Conservation (phyloP, 441 rosid genomes). For the Arabidopsis lyrata region DNA sequence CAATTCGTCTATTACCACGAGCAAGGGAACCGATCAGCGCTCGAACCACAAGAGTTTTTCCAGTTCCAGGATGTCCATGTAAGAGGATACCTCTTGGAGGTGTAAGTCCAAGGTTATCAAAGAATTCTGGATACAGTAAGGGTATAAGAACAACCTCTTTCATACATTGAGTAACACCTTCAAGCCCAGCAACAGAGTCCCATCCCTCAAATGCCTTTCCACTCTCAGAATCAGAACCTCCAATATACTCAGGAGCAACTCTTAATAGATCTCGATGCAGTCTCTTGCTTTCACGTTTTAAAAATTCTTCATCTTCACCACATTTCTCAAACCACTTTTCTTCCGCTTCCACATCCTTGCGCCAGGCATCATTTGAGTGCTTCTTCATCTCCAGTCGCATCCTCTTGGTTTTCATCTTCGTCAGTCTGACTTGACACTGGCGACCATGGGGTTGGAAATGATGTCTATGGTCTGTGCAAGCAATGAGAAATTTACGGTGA, state of each 20-base stretch:
- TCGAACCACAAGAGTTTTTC: constrained; percentile 96
- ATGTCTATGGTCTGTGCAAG: constrained; percentile 93
- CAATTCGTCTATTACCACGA: constrained; percentile 89
- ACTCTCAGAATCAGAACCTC: constrained; percentile 71
- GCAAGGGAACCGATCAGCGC: constrained; percentile 97
- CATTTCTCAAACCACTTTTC: constrained; percentile 99
- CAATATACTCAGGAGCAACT: constrained; percentile 96
- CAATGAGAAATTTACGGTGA: constrained; percentile 98
- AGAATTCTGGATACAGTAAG: constrained; percentile 91
- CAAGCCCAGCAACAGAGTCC: constrained; percentile 99
- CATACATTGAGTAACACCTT: constrained; percentile 91
- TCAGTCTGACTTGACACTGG: constrained; percentile 61
- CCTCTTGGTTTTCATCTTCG: constrained; percentile 86
- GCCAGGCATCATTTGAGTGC: constrained; percentile 80
- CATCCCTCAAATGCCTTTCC: constrained; percentile 81
- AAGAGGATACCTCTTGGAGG: constrained; percentile 98
- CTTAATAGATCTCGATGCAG: constrained; percentile 92
- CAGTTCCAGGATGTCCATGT: constrained; percentile 99
- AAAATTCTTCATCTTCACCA: constrained; percentile 98
- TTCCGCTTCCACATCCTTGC: constrained; percentile 96
- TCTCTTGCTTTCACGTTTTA: constrained; percentile 97
- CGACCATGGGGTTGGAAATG: constrained; percentile 85
- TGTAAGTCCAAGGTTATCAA: constrained; percentile 86
- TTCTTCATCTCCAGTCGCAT: constrained; percentile 83
- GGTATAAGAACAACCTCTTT: constrained; percentile 98